Evolutionary conservation across 2,329 filamentous ascomycete genomes (phyloP), one percentile per base, ranked within the genome.

Genomic region (Cladosporium sp.): DNA sequence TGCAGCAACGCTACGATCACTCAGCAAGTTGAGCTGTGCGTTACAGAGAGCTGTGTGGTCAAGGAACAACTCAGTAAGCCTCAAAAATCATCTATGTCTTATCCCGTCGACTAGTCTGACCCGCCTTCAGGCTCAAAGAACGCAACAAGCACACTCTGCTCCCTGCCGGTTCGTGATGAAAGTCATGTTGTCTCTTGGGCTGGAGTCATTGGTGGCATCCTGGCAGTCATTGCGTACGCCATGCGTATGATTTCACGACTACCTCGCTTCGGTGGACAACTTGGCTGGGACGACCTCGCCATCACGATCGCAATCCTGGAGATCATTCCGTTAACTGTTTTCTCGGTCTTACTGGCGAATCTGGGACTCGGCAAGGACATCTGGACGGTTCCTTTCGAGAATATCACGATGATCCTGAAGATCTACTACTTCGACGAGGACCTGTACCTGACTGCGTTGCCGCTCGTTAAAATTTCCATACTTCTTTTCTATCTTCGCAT

Each of bases 401-500:
- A 59, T 16, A 59, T 59, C 43, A 59, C 57, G 18, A 28, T 41
- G 22, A 50, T 59, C 13, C 37, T 59, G 11, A 50, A 50, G 16
- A 37, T 50, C 40, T 33, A 55, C 35, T 55, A 53, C 32, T 53
- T 41, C 22, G 54, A 55, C 14, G 54, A 55, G 40, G 50, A 53
- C 7, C 44, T 56, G 9, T 56, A 56, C 44, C 33, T 54, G n/a
- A 56, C 52, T 10, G 46, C 42, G n/a, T 33, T 56, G 2, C 55
- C 55, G 19, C 28, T 68, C 40, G 68, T 64, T 54, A 70, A 70
- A 54, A 59, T 65, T 6, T 66, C 66, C 3, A 63, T 69, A 28
- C 57, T 67, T 8, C 61, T 61, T 19, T 61, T 67, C 8, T 68
- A 69, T 55, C 61, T 67, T 35, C 65, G 68, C 38, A 65, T 69